Evolutionary conservation across 192 early-diverging fungal genomes (phyloP).

Genomic region (Ambispora gerdemannii): DNA sequence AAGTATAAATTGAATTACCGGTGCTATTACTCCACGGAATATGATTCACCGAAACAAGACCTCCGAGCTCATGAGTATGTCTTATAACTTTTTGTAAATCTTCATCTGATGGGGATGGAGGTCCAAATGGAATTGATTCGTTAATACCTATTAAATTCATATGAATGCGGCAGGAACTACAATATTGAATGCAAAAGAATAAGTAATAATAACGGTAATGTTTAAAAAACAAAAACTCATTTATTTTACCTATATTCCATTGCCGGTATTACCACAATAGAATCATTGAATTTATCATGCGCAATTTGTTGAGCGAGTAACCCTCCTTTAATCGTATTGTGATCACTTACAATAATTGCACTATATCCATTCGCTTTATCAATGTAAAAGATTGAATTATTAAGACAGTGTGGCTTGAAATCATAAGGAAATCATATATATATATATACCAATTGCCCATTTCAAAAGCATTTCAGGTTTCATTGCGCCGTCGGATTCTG

Average conservation of each 20-base stretch:
- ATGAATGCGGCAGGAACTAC: constrained; percentile 64
- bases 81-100: constrained; percentile 56
- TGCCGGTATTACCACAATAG: constrained; percentile 61
- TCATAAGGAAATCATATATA: too few species aligned
- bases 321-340: constrained; percentile 63
- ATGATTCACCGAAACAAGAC: constrained; percentile 72
- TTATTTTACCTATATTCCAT: constrained; percentile 59
- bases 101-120: constrained; percentile 58
- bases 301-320: constrained; percentile 58
- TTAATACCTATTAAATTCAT: constrained; percentile 71
- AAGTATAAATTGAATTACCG: constrained; percentile 32
- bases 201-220: neutral
- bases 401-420: too few species aligned
- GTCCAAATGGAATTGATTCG: constrained; percentile 44
- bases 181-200: neutral
- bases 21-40: constrained; percentile 74
- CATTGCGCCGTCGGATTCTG: constrained; percentile 59
- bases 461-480: constrained; percentile 54
- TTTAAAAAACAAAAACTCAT: neutral
- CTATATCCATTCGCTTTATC: constrained; percentile 62
- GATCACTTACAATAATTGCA: constrained; percentile 68
- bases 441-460: constrained; percentile 54
- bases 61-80: constrained; percentile 61
- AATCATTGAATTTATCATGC: constrained; percentile 44
- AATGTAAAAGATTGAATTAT: too few species aligned